Evolutionary conservation across 495 filamentous ascomycete species (phyloP).

Genomic region (Lasiosphaeria ovina): DNA sequence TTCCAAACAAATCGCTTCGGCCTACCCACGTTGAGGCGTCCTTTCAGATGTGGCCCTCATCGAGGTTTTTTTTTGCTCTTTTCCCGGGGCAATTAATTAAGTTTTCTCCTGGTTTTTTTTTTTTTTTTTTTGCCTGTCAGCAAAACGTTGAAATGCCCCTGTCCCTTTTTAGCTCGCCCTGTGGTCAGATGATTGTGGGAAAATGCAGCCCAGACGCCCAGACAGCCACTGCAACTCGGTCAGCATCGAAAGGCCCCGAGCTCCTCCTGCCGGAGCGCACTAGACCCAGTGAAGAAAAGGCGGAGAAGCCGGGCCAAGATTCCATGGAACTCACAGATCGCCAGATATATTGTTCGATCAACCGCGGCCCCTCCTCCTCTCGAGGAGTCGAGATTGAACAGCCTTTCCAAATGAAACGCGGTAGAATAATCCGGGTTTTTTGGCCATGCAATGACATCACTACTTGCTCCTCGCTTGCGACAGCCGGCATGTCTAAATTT

Average conservation of each 20-base stretch:
- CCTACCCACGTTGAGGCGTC: neutral
- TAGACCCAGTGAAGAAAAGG: conserved; percentile 20
- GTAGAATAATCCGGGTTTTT: conserved; percentile 17
- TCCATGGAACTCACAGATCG: conserved; percentile 19
- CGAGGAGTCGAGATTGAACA: conserved; percentile 8
- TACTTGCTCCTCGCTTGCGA: neutral
- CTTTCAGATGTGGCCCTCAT: neutral
- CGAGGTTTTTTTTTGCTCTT: neutral
- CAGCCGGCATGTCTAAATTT: neutral
- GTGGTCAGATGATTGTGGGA: conserved; percentile 22
- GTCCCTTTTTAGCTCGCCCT: neutral
- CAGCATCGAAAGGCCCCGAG: neutral
- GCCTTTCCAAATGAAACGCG: conserved; percentile 15
- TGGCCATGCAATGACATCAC: conserved; percentile 20
- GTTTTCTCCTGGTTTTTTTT: neutral
- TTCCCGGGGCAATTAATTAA: neutral
- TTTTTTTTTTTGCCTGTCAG: no score
- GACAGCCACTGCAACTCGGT: conserved; percentile 8
- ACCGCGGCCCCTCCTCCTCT: neutral
- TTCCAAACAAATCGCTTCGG: conserved; percentile 1
- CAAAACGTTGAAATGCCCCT: neutral
- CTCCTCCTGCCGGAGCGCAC: conserved; percentile 1
- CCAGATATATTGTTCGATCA: conserved; percentile 2
- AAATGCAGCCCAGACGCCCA: conserved; percentile 13
- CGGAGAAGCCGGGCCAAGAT: conserved; percentile 14